Evolutionary conservation across 257 asterid genomes (phyloP).

Genomic region (Solanum medicagineum): DNA sequence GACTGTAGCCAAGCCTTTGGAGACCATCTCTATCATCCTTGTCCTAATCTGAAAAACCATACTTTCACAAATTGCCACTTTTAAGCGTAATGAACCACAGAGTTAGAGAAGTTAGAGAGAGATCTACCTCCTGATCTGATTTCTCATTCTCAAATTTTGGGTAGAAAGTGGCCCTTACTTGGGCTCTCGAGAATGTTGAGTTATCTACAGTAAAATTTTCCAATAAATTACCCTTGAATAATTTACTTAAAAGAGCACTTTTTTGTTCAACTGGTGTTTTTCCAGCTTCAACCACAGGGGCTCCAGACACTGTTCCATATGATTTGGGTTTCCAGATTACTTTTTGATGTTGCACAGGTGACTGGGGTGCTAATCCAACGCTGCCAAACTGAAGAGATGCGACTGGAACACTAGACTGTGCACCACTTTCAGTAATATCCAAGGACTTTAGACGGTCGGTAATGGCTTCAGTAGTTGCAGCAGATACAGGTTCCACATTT

Average conservation of each 20-base stretch:
- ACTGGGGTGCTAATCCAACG: conserved; percentile 18
- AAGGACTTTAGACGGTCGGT: conserved; percentile 22
- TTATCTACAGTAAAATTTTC: conserved; percentile 64
- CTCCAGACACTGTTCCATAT: conserved; percentile 47
- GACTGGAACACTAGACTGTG: conserved; percentile 20
- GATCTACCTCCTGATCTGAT: conserved; percentile 82
- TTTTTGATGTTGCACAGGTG: conserved; percentile 29
- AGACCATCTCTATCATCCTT: conserved; percentile 86
- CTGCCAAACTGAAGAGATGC: conserved; percentile 31
- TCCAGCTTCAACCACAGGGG: conserved; percentile 9
- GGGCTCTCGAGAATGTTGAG: conserved; percentile 53
- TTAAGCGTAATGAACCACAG: not conserved
- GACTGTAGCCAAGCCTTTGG: conserved; percentile 78
- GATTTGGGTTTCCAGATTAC: conserved; percentile 56
- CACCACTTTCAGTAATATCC: conserved; percentile 39
- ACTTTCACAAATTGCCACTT: not conserved
- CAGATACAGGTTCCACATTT: conserved; percentile 18
- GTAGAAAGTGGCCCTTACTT: conserved; percentile 91
- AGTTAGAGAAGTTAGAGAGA: not conserved
- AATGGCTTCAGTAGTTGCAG: conserved; percentile 29
- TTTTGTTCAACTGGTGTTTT: conserved; percentile 27
- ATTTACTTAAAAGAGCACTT: conserved; percentile 34
- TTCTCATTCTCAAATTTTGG: conserved; percentile 98
- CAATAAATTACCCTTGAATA: conserved; percentile 42
- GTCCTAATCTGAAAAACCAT: conserved; percentile 48